Conservation (phyloP, 108 stramenopile genomes). For the Skeletonema menzelii region DNA sequence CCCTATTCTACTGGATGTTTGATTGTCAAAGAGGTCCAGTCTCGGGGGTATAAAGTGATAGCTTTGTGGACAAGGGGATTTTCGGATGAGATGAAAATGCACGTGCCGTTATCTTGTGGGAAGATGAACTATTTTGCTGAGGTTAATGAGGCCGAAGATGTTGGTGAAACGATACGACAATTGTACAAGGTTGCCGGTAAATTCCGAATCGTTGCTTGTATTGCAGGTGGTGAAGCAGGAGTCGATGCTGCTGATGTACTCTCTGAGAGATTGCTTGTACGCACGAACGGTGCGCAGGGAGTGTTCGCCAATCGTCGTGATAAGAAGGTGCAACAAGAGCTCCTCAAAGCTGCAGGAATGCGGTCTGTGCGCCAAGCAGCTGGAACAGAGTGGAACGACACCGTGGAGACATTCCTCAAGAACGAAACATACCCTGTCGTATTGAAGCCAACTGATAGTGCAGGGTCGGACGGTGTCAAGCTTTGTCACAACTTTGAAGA, state of each 20-base stretch:
- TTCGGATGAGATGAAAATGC: slow-evolving; percentile 71
- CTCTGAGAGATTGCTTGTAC: slow-evolving; percentile 71
- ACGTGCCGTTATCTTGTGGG: slow-evolving; percentile 65
- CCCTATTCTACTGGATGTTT: slow-evolving; percentile 92
- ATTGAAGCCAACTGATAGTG: slow-evolving; percentile 90
- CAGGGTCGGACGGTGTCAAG: slow-evolving; percentile 95
- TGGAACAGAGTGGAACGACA: slow-evolving; percentile 42
- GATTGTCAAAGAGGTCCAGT: slow-evolving; percentile 72
- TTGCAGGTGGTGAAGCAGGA: slow-evolving; percentile 85
- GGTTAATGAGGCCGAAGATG: slow-evolving; percentile 54
- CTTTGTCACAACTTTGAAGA: slow-evolving; percentile 89
- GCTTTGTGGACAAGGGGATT: slow-evolving; percentile 74
- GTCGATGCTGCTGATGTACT: slow-evolving; percentile 84
- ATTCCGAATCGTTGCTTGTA: slow-evolving; percentile 74
- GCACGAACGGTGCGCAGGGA: slow-evolving; percentile 79
- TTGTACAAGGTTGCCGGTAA: slow-evolving; percentile 60
- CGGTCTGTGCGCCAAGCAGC: slow-evolving; percentile 86
- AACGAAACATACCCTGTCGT: slow-evolving; percentile 85
- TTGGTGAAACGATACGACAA: slow-evolving; percentile 50
- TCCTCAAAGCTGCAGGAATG: slow-evolving; percentile 70
- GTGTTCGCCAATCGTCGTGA: slow-evolving; percentile 82
- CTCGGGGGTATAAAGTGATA: slow-evolving; percentile 76
- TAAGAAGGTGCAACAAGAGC: slow-evolving; percentile 93
- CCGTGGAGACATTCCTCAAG: slow-evolving; percentile 77
- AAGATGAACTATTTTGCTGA: slow-evolving; percentile 53